Evolutionary conservation across 306 rosid species (phyloP).

Genomic region (Lathyrus sativus): DNA sequence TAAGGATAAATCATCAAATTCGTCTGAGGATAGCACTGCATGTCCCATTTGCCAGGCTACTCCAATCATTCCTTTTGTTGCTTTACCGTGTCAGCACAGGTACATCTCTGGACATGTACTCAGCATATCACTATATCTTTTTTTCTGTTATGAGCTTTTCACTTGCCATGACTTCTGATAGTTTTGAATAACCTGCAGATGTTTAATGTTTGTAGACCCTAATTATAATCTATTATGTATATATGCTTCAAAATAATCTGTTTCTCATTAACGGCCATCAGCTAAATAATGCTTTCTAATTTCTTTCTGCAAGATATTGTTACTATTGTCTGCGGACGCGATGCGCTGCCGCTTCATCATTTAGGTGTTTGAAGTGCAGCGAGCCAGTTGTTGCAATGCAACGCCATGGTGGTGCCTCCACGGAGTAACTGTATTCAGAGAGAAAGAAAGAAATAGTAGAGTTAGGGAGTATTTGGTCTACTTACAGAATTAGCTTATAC

Average conservation of each 20-base stretch:
- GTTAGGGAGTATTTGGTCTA: slow-evolving; percentile 40
- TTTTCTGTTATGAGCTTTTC: not conserved
- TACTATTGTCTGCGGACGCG: slow-evolving; percentile 96
- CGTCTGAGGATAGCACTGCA: slow-evolving; percentile 60
- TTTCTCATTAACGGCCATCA: slow-evolving; percentile 3
- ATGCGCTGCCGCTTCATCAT: slow-evolving; percentile 82
- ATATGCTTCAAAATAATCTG: slow-evolving; percentile 25
- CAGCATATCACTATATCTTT: not conserved
- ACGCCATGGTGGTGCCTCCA: slow-evolving; percentile 55
- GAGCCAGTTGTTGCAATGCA: slow-evolving; percentile 88
- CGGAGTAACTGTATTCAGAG: slow-evolving; percentile 40
- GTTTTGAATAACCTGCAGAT: not conserved
- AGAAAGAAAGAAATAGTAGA: slow-evolving; percentile 29
- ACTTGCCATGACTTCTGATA: not conserved
- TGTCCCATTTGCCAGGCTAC: slow-evolving; percentile 86
- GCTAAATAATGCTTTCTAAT: slow-evolving; percentile 13
- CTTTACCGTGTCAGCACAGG: slow-evolving; percentile 98
- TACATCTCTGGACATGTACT: slow-evolving; percentile 31
- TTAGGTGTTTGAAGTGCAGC: slow-evolving; percentile 88
- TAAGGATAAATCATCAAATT: slow-evolving; percentile 80
- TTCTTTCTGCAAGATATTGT: slow-evolving; percentile 69
- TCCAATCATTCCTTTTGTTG: slow-evolving; percentile 88
- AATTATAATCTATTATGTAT: not conserved
- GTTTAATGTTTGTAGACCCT: not conserved
- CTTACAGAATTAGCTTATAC: slow-evolving; percentile 40